These are phyloP conservation scores for Rhynchosporium graminicola DNA, from an alignment of 2,329 filamentous ascomycete genomes.

Conservation along the genomic window DNA sequence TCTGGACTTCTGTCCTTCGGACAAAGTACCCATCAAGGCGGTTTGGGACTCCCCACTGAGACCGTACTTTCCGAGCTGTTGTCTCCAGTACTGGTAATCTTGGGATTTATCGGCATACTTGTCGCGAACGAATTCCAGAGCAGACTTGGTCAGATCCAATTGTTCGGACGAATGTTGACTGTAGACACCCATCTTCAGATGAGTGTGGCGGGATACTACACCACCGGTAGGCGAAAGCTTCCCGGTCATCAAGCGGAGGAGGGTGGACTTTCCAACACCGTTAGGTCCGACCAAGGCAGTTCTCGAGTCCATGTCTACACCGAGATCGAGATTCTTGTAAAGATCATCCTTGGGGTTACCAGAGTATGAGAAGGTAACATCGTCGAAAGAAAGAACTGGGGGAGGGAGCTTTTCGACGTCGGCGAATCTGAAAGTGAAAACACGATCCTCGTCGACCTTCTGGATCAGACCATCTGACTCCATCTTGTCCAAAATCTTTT, in stretches of 20 bases:
- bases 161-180: conserved; percentile 98
- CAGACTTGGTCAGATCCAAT: conserved; percentile 96
- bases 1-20: conserved; percentile 95
- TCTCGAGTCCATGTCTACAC: conserved; percentile 99
- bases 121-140: conserved; percentile 95
- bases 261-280: conserved; percentile 97
- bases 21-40: conserved; percentile 94
- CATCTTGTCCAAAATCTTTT: conserved; percentile 99
- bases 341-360: conserved; percentile 86
- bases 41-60: conserved; percentile 92
- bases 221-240: conserved; percentile 85
- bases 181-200: conserved; percentile 98
- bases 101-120: conserved; percentile 88
- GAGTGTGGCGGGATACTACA: conserved; percentile 86
- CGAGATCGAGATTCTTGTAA: conserved; percentile 94
- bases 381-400: conserved; percentile 92
- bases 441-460: conserved; percentile 77
- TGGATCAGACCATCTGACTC: conserved; percentile 99
- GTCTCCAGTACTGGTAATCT: conserved; percentile 99
- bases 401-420: conserved; percentile 99
- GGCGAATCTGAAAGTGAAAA: conserved; percentile 98
- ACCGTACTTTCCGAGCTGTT: conserved; percentile 94
- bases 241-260: conserved; percentile 94
- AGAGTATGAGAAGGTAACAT: conserved; percentile 98
- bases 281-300: conserved; percentile 96